These are phyloP conservation scores for Citropsis articulata DNA, from an alignment of 345 rosid genomes.

Conservation along the genomic window DNA sequence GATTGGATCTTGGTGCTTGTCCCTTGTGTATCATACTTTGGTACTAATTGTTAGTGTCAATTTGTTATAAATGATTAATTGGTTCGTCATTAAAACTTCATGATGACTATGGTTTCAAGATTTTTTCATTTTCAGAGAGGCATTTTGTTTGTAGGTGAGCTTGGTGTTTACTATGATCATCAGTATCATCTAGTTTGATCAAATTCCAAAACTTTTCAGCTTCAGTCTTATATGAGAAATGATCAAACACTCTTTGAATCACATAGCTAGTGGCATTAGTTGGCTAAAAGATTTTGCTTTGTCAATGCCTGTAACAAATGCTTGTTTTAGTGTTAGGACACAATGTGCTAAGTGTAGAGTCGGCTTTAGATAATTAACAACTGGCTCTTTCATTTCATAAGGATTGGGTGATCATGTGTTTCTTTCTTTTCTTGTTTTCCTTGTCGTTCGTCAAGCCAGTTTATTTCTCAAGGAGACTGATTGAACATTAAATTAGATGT, in stretches of 20 bases:
- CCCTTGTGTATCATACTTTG: background rate
- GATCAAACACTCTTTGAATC: constrained; percentile 1
- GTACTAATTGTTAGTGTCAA: background rate
- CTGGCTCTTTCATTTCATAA: background rate
- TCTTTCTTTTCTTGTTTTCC: background rate
- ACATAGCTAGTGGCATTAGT: background rate
- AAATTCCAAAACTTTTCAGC: background rate
- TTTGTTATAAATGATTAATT: background rate
- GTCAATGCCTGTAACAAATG: background rate
- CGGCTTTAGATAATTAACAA: background rate
- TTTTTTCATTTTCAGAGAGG: background rate
- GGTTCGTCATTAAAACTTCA: background rate
- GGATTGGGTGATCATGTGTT: background rate
- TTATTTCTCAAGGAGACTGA: background rate
- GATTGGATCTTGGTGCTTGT: constrained; percentile 4
- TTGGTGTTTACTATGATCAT: background rate
- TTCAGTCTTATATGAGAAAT: background rate
- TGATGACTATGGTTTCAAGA: background rate
- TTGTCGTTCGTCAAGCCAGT: background rate
- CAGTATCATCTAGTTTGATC: background rate
- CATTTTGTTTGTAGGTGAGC: background rate
- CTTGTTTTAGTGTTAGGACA: background rate
- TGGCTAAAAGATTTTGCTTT: background rate
- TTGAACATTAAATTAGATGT: background rate
- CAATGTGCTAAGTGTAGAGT: background rate